Evolutionary conservation across 1,284 basidiomycete species (phyloP), one percentile per base, ranked within the genome.

Genomic region (Ceratobasidium sp.): DNA sequence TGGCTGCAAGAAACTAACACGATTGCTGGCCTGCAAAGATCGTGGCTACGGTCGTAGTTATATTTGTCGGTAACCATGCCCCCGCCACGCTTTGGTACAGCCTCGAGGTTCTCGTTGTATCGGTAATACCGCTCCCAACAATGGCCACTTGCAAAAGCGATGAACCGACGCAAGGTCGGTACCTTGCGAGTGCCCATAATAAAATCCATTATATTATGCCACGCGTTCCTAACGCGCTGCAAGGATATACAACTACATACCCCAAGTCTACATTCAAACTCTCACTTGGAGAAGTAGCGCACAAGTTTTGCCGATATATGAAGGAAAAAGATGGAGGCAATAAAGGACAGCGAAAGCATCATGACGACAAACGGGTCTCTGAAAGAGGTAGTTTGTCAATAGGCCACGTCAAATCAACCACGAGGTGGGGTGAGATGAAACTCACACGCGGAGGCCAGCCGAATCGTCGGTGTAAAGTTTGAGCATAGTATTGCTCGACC

Each of bases 321-420:
- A 61, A 99, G 92, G 89, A 96, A 95, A 88, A 99, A 98, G 82
- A 99, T 98, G 75, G 95, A 98, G 74, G 92, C 96, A 84, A 99
- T 98, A 88, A 99, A 99, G 41, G 95, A 95, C 76, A 99, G 89
- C 29, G 97, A 98, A 53, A 99, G 90, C 77, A 98, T 94, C 76
- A 98, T 90, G 78, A 98, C 96, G 79, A 98, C 96, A 84, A 96
- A 98, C 6, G 97, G 97, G 84, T 99, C 97, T 78, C 96, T 98
- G 77, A 43, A 37, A n/a, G 37, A 46, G 54, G 61, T 9, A 41
- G 54, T 31, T 4, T 27, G 65, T 59, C 64, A 31, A 22, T 48
- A 51, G 29, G 72, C 68, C 59, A 41, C 51, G 22, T 16, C 24
- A 61, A 74, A 62, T 62, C 19, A 13, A 48, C n/a, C 51, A 56